Evolutionary conservation across 2,329 filamentous ascomycete genomes (phyloP).

Genomic region (Sarocladiaceae sp.): DNA sequence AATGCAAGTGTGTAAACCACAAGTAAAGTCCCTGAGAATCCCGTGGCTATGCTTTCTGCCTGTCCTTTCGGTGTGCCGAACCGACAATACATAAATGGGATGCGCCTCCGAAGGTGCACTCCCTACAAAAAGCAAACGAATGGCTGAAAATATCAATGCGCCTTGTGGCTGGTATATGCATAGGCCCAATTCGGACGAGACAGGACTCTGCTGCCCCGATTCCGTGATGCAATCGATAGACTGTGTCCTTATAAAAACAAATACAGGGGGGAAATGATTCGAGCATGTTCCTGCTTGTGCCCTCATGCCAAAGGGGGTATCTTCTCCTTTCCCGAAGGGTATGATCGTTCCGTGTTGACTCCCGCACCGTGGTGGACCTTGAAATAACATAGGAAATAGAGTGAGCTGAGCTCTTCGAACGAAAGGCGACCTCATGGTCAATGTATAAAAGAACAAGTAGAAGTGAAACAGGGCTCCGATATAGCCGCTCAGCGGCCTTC

Average conservation of each 20-base stretch:
- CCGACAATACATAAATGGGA: not conserved
- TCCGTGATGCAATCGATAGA: not conserved
- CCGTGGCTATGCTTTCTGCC: constrained; percentile 1
- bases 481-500: not conserved
- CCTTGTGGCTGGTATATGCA: not conserved
- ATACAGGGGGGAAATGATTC: not conserved
- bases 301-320: constrained; percentile 6
- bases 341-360: constrained; percentile 5
- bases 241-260: not conserved
- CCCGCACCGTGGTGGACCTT: constrained; percentile 1
- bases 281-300: not conserved
- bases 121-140: not conserved
- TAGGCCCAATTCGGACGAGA: not conserved
- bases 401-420: not conserved
- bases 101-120: no score
- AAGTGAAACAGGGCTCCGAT: not conserved
- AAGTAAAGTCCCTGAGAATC: not conserved
- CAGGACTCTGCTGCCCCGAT: not conserved
- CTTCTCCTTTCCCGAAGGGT: not conserved
- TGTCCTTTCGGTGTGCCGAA: not conserved
- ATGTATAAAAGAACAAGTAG: not conserved
- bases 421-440: not conserved
- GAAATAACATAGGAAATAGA: not conserved
- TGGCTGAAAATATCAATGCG: not conserved
- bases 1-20: not conserved